These are phyloP conservation scores for Helotiales sp. DNA, from an alignment of 2,329 filamentous ascomycete species.

Conservation along the genomic window DNA sequence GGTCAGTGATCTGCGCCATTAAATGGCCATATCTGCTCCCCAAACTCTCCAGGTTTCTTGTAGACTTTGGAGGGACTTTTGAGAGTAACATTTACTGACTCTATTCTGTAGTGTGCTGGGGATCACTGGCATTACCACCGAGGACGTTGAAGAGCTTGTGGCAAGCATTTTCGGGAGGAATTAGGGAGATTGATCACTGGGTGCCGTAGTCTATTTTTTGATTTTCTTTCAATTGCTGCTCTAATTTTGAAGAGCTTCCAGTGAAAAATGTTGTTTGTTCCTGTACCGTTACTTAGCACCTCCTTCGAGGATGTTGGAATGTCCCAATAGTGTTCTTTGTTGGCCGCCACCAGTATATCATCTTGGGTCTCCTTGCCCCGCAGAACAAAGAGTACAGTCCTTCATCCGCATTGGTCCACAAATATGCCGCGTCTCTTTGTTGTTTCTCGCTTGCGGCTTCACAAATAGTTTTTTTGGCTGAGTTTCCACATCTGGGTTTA, in stretches of 20 bases:
- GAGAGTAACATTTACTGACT: neutral
- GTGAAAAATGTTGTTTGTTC: neutral
- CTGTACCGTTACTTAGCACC: neutral
- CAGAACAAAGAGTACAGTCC: neutral
- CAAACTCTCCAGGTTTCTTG: neutral
- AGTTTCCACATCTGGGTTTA: neutral
- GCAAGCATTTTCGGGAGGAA: slow-evolving; percentile 25
- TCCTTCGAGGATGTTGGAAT: neutral
- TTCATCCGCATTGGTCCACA: neutral
- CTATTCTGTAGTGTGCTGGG: slow-evolving; percentile 45
- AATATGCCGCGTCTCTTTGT: neutral
- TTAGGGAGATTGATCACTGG: neutral
- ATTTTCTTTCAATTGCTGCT: neutral
- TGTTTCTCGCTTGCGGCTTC: neutral
- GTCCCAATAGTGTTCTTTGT: neutral
- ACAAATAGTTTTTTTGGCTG: neutral
- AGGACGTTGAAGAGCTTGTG: slow-evolving; percentile 47
- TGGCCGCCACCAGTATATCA: neutral
- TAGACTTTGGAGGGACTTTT: neutral
- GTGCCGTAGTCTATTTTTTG: neutral
- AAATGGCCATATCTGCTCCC: neutral
- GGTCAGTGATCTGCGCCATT: neutral
- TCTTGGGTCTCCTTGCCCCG: neutral
- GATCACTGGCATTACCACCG: slow-evolving; percentile 47
- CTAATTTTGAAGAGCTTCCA: neutral